Evolutionary conservation across 2,329 filamentous ascomycete genomes (phyloP), one percentile per base, ranked within the genome.

Genomic region (Botrytis tulipae): DNA sequence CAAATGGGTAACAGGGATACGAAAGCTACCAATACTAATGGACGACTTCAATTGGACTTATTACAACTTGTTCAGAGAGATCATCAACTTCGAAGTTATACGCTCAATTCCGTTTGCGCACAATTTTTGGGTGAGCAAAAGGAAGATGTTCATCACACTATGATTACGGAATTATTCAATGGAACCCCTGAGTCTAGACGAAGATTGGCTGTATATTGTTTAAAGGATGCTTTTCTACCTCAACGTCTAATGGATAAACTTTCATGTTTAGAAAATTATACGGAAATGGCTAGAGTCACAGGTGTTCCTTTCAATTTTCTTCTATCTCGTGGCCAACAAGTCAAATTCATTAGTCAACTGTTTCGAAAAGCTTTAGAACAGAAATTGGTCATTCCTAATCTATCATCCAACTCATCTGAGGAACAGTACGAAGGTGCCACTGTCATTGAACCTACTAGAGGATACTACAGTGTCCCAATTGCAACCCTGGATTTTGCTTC

Each of bases 261-360:
- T 40, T 98, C 97, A 81, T 98, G 96, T 83, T 86, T 99, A n/a
- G 93, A 97, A 83, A 99, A 99, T 82, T 98, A 98, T 80, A 98
- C 96, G 0, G 96, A 99, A 84, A 99, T 99, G 96, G 95, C 96
- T 73, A 96, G 96, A 89, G 96, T 99, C 83, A 99, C 97, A 40
- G 96, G 96, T 78, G 95, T 99, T 7, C 96, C 96, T 0, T 99
- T 99, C 86, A 98, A 97, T 81, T 97, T 92, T 80, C 87, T 99
- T 62, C 87, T 99, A 2, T 90, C 96, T 37, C 91, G 95, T 80
- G 96, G 96, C 62, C 96, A 99, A 82, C 97, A 99, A 83, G 91
- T 99, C 81, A 97, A 97, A 80, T 99, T 99, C 84, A 89, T 99
- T 84, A 98, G 95, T 82, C 96, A 99, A 81, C 86, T 99, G 25